Evolutionary conservation across 2,329 filamentous ascomycete genomes (phyloP), one percentile per base, ranked within the genome.

Genomic region (Shiraia sp.): DNA sequence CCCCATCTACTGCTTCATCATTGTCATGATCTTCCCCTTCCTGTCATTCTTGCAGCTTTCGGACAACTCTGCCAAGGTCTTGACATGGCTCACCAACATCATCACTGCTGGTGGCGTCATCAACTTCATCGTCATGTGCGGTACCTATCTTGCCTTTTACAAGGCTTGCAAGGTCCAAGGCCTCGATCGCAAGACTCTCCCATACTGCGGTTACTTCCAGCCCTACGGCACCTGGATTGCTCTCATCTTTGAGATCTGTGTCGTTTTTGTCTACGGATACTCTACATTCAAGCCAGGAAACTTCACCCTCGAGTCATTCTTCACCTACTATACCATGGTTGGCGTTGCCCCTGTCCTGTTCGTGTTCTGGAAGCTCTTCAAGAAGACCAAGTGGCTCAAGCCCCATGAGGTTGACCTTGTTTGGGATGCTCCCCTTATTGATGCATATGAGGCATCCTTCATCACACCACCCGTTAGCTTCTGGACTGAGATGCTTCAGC

Each of bases 1-100:
- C 0, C 89, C 89, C 0, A 78, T 90, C 48, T 89, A 87, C 68
- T 88, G 84, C 59, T 87, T 92, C 27, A 50, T 67, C 1, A 66
- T 84, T 19, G 85, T 87, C 0, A 76, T 90, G 32, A 64, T 80
- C 3, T 82, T 93, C 55, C 80, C 85, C 1, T 74, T 90, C 6
- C 72, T 95, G 9, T 81, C 84, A 2, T 93, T 90, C 68, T 72
- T 91, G 33, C 85, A 90, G 65, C 77, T 92, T 13, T 85, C 81
- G 6, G 78, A 81, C 48, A 76, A 76, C 43, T 78, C 83, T 0
- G 79, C 86, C 3, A 80, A 83, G 19, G 88, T 90, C 1, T 72
- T 91, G 48, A 76, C 76, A 32, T 90, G 87, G 87, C 82, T 90
- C 51, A 79, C 88, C 28, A 86, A 80, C 44, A 69, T 88, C 59